These are phyloP conservation scores for Penicillium crustosum DNA, from an alignment of 2,329 filamentous ascomycete species.

Conservation along the genomic window DNA sequence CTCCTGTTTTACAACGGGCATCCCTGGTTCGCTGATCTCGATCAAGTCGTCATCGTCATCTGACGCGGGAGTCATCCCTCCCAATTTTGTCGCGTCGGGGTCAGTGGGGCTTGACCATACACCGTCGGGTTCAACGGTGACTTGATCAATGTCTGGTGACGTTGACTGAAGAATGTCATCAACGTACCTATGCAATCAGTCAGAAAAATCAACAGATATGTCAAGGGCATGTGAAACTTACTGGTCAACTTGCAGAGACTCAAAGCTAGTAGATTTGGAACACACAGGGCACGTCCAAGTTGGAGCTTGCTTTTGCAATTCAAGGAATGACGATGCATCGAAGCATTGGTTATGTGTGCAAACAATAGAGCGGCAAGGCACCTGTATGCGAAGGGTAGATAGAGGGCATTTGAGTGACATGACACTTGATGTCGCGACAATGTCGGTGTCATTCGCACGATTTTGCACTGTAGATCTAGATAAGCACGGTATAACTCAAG, in stretches of 20 bases:
- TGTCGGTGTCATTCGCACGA: conserved; percentile 81
- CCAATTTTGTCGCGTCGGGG: conserved; percentile 40
- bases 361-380: conserved; percentile 74
- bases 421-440: conserved; percentile 82
- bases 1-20: conserved; percentile 42
- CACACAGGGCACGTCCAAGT: conserved; percentile 97
- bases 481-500: conserved; percentile 23
- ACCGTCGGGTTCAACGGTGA: conserved; percentile 85
- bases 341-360: conserved; percentile 95
- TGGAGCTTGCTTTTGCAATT: conserved; percentile 91
- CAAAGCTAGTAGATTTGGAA: conserved; percentile 77
- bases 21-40: conserved; percentile 47
- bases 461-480: conserved; percentile 61
- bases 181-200: conserved; percentile 64
- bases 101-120: conserved; percentile 63
- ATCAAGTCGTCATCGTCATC: conserved; percentile 54
- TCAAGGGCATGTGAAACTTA: conserved; percentile 46
- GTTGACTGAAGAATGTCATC: conserved; percentile 80
- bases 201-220: background rate
- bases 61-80: conserved; percentile 38
- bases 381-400: conserved; percentile 75
- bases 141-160: conserved; percentile 70
- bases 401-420: conserved; percentile 92
- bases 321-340: conserved; percentile 86
- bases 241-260: conserved; percentile 83